phyloP scores from a whole-genome alignment of 2,329 filamentous ascomycete genomes.

The Xylaria sp. region DNA sequence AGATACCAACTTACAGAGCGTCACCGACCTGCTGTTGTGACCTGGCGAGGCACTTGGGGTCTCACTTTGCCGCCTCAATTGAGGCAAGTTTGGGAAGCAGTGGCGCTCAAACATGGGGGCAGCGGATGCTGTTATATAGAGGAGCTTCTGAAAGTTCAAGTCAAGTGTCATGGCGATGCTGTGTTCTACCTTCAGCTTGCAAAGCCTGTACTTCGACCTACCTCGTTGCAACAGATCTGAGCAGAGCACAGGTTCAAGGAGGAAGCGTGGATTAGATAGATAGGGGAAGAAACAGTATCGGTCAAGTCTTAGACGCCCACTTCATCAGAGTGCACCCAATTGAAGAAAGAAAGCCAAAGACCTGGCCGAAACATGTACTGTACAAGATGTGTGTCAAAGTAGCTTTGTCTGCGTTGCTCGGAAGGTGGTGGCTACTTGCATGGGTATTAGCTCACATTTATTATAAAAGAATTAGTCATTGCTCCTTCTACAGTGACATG shows the following conservation, averaged over 20 bases:
- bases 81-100: slow-evolving; percentile 48
- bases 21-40: no score
- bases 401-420: neutral
- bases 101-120: slow-evolving; percentile 38
- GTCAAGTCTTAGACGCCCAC: neutral
- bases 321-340: no score
- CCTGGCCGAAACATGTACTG: neutral
- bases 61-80: slow-evolving; percentile 37
- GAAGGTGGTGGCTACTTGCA: neutral
- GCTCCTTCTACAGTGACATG: neutral
- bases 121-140: slow-evolving; percentile 38
- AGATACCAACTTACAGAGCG: no score
- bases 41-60: no score
- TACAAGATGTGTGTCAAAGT: neutral
- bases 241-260: slow-evolving; percentile 41
- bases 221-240: slow-evolving; percentile 51
- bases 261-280: slow-evolving; percentile 10
- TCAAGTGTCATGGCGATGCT: slow-evolving; percentile 50
- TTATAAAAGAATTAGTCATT: neutral
- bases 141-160: slow-evolving; percentile 45
- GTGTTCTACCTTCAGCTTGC: slow-evolving; percentile 47
- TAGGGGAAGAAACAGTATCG: slow-evolving; percentile 2
- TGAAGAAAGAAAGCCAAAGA: neutral
- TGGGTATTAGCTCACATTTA: neutral
- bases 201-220: slow-evolving; percentile 46